Conservation (phyloP, 2,329 filamentous ascomycete species). For the Xylaria sp. region DNA sequence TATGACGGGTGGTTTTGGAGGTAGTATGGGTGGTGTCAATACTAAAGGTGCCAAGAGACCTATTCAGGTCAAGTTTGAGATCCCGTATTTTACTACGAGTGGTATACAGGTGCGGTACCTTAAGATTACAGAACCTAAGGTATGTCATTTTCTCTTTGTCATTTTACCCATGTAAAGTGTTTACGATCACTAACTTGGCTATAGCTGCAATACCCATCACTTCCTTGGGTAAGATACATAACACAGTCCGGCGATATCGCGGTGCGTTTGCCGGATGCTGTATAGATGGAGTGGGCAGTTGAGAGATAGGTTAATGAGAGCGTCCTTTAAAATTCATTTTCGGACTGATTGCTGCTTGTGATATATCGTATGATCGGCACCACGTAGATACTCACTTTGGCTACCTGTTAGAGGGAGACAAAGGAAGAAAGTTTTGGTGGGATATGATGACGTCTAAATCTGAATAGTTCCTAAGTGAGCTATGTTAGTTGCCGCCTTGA, state of each 20-base stretch:
- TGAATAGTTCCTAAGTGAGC: neutral
- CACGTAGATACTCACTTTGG: neutral
- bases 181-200: neutral
- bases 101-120: constrained; percentile 98
- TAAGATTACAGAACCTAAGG: constrained; percentile 99
- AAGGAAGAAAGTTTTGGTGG: neutral
- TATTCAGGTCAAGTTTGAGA: constrained; percentile 99
- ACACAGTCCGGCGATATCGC: constrained; percentile 98
- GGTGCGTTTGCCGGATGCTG: constrained; percentile 90
- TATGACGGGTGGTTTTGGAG: constrained; percentile 97
- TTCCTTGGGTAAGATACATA: constrained; percentile 98
- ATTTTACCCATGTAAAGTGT: neutral
- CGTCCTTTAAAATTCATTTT: constrained; percentile 21
- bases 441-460: neutral
- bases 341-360: neutral
- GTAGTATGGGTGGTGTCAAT: constrained; percentile 93
- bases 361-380: constrained; percentile 2
- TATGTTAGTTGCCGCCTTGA: neutral
- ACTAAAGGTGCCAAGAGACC: constrained; percentile 90
- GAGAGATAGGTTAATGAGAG: constrained; percentile 42
- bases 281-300: constrained; percentile 55
- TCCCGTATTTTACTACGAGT: constrained; percentile 99
- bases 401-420: neutral
- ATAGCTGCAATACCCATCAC: constrained; percentile 95
- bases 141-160: constrained; percentile 55